Evolutionary conservation across 495 filamentous ascomycete species (phyloP).

Genomic region (Tuber melanosporum): DNA sequence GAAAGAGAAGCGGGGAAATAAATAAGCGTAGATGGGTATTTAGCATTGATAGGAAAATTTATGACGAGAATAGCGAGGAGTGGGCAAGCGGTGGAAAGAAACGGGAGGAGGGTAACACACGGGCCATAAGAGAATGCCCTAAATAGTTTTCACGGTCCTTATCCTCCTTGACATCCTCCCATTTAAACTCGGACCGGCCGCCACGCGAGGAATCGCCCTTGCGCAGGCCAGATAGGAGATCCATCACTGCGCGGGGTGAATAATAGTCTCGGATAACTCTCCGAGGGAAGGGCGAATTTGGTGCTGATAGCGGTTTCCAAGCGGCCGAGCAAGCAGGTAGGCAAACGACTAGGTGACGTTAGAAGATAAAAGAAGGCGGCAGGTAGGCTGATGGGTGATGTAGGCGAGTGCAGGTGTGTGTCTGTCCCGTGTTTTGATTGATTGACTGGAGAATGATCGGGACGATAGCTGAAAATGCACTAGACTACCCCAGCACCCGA

Average conservation of each 20-base stretch:
- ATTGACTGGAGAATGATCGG: background rate
- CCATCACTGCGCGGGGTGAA: slow-evolving; percentile 53
- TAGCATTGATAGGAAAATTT: slow-evolving; percentile 5
- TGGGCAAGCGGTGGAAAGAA: background rate
- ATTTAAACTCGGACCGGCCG: slow-evolving; percentile 86
- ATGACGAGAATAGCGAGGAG: background rate
- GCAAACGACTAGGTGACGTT: background rate
- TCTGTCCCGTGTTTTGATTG: background rate
- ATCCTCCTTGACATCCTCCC: slow-evolving; percentile 85
- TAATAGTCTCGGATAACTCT: background rate
- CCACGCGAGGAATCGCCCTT: slow-evolving; percentile 85
- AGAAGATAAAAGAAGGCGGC: background rate
- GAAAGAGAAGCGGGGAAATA: background rate
- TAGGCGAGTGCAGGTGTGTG: background rate
- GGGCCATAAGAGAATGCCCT: slow-evolving; percentile 87
- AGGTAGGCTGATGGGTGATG: background rate
- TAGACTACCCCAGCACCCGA: background rate
- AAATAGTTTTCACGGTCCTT: slow-evolving; percentile 94
- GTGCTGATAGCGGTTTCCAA: background rate
- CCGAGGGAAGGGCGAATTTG: background rate
- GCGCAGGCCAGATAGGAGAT: slow-evolving; percentile 83
- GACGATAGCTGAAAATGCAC: background rate
- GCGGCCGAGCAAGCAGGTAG: background rate
- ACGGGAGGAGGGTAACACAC: slow-evolving; percentile 38
- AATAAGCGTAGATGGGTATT: slow-evolving; percentile 10